Evolutionary conservation across 345 rosid species (phyloP).

Genomic region (Barbarea vulgaris): DNA sequence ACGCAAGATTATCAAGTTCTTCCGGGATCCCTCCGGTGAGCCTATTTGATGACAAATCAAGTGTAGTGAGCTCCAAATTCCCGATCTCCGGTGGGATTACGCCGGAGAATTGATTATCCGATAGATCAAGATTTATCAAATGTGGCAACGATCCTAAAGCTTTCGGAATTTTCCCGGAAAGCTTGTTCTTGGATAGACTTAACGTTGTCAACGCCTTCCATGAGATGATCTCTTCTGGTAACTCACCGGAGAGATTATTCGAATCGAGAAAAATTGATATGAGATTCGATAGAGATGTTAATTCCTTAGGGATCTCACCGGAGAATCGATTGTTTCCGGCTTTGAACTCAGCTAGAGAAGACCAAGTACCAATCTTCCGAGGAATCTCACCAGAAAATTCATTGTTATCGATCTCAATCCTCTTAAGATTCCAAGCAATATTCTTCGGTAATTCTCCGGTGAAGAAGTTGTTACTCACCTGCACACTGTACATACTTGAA

Average conservation of each 20-base stretch:
- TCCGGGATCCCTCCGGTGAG: conserved; percentile 68
- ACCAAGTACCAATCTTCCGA: conserved; percentile 52
- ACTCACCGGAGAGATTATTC: conserved; percentile 64
- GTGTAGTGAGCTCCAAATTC: conserved; percentile 44
- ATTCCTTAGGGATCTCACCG: conserved; percentile 58
- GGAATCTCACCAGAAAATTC: conserved; percentile 78
- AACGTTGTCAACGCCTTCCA: conserved; percentile 61
- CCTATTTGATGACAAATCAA: conserved; percentile 71
- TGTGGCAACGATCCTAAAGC: conserved; percentile 62
- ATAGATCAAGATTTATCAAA: conserved; percentile 59
- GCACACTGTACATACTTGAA: conserved; percentile 50
- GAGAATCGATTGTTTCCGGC: conserved; percentile 76
- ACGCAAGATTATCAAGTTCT: conserved; percentile 60
- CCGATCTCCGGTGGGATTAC: conserved; percentile 65
- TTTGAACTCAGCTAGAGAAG: conserved; percentile 50
- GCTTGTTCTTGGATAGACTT: conserved; percentile 60
- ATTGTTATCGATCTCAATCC: conserved; percentile 74
- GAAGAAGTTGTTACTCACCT: conserved; percentile 63
- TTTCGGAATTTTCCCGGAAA: conserved; percentile 71
- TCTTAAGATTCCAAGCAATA: conserved; percentile 64
- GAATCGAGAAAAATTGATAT: conserved; percentile 52
- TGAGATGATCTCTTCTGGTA: conserved; percentile 63
- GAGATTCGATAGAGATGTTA: conserved; percentile 59
- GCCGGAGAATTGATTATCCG: conserved; percentile 71
- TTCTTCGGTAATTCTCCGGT: conserved; percentile 68